Conservation (phyloP, 805 yeast species). For the Metschnikowia cubensis region DNA sequence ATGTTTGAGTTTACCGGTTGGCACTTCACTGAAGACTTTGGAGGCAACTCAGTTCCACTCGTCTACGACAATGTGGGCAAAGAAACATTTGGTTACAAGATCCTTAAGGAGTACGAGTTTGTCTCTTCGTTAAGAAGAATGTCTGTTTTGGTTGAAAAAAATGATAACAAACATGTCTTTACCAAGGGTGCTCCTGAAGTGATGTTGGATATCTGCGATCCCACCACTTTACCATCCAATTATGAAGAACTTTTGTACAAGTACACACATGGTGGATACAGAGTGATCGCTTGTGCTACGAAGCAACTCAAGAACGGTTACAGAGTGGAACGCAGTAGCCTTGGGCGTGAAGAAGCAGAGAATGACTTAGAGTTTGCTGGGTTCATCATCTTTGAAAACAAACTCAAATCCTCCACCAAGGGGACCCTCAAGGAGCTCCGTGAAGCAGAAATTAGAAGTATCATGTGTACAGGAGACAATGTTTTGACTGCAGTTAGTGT, state of each 20-base stretch:
- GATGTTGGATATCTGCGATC: conserved; percentile 70
- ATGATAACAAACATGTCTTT: conserved; percentile 29
- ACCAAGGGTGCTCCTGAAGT: conserved; percentile 99
- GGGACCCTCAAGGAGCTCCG: conserved; percentile 55
- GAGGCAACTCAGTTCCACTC: conserved; percentile 17
- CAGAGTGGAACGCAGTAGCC: conserved; percentile 8
- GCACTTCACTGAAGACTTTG: conserved; percentile 66
- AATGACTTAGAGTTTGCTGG: conserved; percentile 71
- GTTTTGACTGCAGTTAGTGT: conserved; percentile 92
- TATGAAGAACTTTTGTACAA: conserved; percentile 70
- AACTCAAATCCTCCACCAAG: conserved; percentile 67
- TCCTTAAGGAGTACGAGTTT: conserved; percentile 68
- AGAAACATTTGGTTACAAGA: conserved; percentile 24
- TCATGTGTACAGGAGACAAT: conserved; percentile 99
- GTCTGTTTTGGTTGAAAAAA: conserved; percentile 63
- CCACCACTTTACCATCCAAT: conserved; percentile 67
- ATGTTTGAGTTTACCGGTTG: conserved; percentile 91
- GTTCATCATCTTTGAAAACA: conserved; percentile 88
- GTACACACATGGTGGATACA: conserved; percentile 89
- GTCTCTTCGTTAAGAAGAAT: conserved; percentile 81
- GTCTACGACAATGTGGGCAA: conserved; percentile 18
- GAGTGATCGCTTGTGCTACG: conserved; percentile 93
- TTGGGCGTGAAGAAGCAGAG: conserved; percentile 66
- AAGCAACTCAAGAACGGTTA: conserved; percentile 36
- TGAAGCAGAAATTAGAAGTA: conserved; percentile 70